Conservation (phyloP, 176 grass and related monocot species). For the Dactylis glomerata region DNA sequence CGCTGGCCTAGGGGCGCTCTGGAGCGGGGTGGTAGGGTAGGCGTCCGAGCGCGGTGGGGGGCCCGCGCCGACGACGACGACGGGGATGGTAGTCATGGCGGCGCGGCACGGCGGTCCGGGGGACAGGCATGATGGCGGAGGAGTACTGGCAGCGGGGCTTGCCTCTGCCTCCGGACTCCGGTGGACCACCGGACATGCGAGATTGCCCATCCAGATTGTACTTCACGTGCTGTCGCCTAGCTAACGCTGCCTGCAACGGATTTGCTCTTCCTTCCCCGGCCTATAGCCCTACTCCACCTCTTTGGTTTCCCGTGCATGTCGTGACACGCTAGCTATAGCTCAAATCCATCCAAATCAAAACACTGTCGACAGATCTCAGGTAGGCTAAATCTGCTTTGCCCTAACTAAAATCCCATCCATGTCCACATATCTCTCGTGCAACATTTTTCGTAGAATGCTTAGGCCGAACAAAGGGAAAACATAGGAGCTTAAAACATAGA, state of each 20-base stretch:
- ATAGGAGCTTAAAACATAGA: too few species aligned
- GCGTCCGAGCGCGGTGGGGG: background rate
- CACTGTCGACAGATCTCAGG: too few species aligned
- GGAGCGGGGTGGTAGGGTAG: background rate
- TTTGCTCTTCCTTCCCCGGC: too few species aligned
- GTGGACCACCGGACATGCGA: conserved; percentile 40
- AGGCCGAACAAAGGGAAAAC: too few species aligned
- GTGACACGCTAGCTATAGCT: too few species aligned
- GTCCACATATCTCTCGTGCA: too few species aligned
- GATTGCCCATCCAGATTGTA: conserved; percentile 22
- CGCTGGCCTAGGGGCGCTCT: background rate
- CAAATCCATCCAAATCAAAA: too few species aligned
- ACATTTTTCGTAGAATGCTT: too few species aligned
- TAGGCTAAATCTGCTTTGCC: too few species aligned
- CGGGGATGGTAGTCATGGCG: background rate
- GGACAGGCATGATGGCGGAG: conserved; percentile 11
- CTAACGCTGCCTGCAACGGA: background rate
- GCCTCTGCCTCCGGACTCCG: background rate
- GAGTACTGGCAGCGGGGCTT: background rate
- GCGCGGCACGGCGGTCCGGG: background rate
- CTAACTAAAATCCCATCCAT: too few species aligned
- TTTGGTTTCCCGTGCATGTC: too few species aligned
- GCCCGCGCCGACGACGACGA: background rate
- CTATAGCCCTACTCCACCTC: too few species aligned
- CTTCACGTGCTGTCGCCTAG: conserved; percentile 10